Evolutionary conservation across 495 filamentous ascomycete species (phyloP).

Genomic region (Hyaloscypha bicolor): DNA sequence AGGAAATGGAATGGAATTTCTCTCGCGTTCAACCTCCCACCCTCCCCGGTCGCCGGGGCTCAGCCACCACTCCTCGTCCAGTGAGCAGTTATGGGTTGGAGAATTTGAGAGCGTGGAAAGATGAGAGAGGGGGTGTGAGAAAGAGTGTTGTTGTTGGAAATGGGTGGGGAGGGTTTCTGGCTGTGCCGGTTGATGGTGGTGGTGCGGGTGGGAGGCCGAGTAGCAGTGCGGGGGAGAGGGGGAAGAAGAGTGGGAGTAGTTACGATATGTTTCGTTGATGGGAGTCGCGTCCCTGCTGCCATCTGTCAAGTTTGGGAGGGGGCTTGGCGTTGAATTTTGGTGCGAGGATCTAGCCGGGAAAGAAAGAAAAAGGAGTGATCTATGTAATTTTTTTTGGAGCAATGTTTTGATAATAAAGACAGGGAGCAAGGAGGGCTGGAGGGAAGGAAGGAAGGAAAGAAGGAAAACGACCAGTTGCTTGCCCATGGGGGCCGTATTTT

Average conservation of each 20-base stretch:
- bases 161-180: constrained; percentile 79
- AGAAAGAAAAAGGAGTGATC: no score
- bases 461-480: no score
- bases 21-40: constrained; percentile 42
- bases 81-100: constrained; percentile 53
- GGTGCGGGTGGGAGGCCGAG: constrained; percentile 42
- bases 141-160: constrained; percentile 61
- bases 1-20: constrained; percentile 86
- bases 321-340: background rate
- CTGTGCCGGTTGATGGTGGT: constrained; percentile 67
- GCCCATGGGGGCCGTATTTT: no score
- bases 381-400: no score
- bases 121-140: constrained; percentile 42
- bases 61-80: constrained; percentile 37
- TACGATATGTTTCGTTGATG: constrained; percentile 32
- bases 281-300: background rate
- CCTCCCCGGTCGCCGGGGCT: constrained; percentile 25
- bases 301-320: background rate
- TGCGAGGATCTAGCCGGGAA: no score
- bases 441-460: no score
- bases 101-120: constrained; percentile 7
- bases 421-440: no score
- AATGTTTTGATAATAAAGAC: no score
- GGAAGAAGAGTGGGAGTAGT: constrained; percentile 26
- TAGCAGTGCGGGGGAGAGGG: constrained; percentile 24